Evolutionary conservation across 2,329 filamentous ascomycete species (phyloP).

Genomic region (Scedosporium boydii): DNA sequence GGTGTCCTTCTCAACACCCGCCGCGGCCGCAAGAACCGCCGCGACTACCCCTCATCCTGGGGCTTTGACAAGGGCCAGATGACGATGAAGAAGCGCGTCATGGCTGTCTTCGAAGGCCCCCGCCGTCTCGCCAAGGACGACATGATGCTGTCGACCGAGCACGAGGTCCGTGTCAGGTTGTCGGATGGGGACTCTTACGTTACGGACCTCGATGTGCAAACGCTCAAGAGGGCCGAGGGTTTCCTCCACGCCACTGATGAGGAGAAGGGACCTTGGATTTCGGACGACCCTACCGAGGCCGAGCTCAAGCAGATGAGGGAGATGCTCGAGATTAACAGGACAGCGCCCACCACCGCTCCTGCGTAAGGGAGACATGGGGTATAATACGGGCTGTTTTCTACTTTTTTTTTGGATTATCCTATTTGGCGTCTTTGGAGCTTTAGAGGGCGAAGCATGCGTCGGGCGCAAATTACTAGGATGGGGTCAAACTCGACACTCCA

Average conservation of each 20-base stretch:
- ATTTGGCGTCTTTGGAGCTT: not conserved
- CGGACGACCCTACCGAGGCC: constrained; percentile 57
- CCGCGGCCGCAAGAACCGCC: constrained; percentile 78
- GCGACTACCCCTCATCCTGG: constrained; percentile 91
- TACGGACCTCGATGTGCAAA: constrained; percentile 88
- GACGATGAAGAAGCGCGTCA: constrained; percentile 95
- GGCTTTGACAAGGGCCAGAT: constrained; percentile 87
- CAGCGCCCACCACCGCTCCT: not conserved
- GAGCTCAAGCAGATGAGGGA: constrained; percentile 52
- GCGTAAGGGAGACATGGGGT: not conserved
- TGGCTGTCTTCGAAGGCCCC: constrained; percentile 83
- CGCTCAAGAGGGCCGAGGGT: constrained; percentile 76
- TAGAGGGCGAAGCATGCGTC: not conserved
- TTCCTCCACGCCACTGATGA: constrained; percentile 71
- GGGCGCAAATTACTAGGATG: not conserved
- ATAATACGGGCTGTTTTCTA: not conserved
- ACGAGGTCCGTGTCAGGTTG: constrained; percentile 81
- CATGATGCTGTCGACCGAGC: constrained; percentile 95
- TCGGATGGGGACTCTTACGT: constrained; percentile 70
- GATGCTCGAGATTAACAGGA: constrained; percentile 24
- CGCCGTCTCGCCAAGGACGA: constrained; percentile 93
- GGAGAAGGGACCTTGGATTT: constrained; percentile 79
- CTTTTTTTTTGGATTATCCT: not conserved
- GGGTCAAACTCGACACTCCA: too few species aligned
- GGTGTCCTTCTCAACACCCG: constrained; percentile 51